These are phyloP conservation scores for Boletus vermiculosoides DNA, from an alignment of 768 basidiomycete genomes.

Conservation along the genomic window DNA sequence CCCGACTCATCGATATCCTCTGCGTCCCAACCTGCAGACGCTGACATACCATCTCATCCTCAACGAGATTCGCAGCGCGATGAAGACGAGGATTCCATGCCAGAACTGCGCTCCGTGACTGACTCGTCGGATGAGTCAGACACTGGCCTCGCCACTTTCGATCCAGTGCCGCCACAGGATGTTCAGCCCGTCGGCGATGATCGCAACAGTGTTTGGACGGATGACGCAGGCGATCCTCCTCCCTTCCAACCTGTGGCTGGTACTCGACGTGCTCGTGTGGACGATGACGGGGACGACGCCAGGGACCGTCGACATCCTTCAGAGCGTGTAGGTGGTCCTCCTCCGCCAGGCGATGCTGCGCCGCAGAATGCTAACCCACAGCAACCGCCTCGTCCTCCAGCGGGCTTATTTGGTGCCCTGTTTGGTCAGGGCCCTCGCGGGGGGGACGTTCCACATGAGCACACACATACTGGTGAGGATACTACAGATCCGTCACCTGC, in stretches of 20 bases:
- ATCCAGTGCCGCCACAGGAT: conserved; percentile 26
- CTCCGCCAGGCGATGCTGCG: conserved; percentile 19
- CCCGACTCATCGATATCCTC: conserved; percentile 2
- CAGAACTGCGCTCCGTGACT: conserved; percentile 39
- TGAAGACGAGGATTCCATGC: conserved; percentile 42
- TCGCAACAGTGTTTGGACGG: conserved; percentile 28
- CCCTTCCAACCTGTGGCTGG: conserved; percentile 32
- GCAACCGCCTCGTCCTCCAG: conserved; percentile 17
- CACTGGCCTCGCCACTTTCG: conserved; percentile 29
- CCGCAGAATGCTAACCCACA: conserved; percentile 25
- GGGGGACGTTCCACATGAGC: conserved; percentile 22
- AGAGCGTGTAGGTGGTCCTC: conserved; percentile 44
- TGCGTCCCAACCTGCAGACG: conserved; percentile 1
- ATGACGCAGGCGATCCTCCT: conserved; percentile 33
- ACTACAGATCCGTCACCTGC: conserved; percentile 14
- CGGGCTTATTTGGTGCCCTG: conserved; percentile 26
- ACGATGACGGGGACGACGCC: conserved; percentile 61
- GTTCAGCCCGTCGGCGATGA: conserved; percentile 32
- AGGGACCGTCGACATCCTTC: conserved; percentile 65
- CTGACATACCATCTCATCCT: conserved; percentile 7
- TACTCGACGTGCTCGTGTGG: conserved; percentile 54
- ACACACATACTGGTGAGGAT: conserved; percentile 30
- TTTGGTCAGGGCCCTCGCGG: conserved; percentile 23
- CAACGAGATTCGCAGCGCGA: conserved; percentile 11
- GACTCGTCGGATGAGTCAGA: conserved; percentile 39